phyloP scores from a whole-genome alignment of 768 basidiomycete genomes.

The Tulasnella sp. region DNA sequence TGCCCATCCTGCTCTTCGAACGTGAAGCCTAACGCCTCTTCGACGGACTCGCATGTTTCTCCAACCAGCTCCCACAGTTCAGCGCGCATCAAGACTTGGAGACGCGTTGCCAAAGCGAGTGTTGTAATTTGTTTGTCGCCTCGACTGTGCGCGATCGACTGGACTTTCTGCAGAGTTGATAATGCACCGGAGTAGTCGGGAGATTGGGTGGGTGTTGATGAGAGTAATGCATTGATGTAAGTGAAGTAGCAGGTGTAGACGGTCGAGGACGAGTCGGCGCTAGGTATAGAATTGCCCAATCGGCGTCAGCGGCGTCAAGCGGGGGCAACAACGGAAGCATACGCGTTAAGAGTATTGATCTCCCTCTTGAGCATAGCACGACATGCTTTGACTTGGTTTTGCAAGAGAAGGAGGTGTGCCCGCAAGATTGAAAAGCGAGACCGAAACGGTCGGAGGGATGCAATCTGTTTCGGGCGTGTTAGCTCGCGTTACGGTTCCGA shows the following conservation, averaged over 20 bases:
- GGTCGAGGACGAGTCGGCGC: slow-evolving; percentile 57
- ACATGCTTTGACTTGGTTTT: slow-evolving; percentile 61
- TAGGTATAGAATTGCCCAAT: background rate
- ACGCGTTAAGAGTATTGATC: slow-evolving; percentile 47
- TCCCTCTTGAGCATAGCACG: slow-evolving; percentile 62
- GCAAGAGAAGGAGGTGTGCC: slow-evolving; percentile 59
- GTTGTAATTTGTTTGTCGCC: slow-evolving; percentile 35
- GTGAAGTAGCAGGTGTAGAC: slow-evolving; percentile 55
- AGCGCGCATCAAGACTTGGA: slow-evolving; percentile 59
- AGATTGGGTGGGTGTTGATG: slow-evolving; percentile 30
- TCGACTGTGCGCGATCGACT: slow-evolving; percentile 30
- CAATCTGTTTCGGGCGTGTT: slow-evolving; percentile 43
- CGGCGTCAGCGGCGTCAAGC: background rate
- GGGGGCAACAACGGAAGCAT: background rate
- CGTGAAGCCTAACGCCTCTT: slow-evolving; percentile 55
- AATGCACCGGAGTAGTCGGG: slow-evolving; percentile 36
- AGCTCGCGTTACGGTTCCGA: background rate
- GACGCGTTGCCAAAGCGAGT: slow-evolving; percentile 54
- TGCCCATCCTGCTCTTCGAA: slow-evolving; percentile 31
- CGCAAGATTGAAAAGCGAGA: slow-evolving; percentile 65
- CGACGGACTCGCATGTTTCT: slow-evolving; percentile 54
- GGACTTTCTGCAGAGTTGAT: slow-evolving; percentile 31
- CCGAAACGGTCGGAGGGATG: slow-evolving; percentile 65
- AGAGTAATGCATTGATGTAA: slow-evolving; percentile 43
- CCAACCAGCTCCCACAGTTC: slow-evolving; percentile 59